These are phyloP conservation scores for Cutaneotrichosporon dermatis DNA, from an alignment of 1,284 basidiomycete genomes.

Conservation along the genomic window DNA sequence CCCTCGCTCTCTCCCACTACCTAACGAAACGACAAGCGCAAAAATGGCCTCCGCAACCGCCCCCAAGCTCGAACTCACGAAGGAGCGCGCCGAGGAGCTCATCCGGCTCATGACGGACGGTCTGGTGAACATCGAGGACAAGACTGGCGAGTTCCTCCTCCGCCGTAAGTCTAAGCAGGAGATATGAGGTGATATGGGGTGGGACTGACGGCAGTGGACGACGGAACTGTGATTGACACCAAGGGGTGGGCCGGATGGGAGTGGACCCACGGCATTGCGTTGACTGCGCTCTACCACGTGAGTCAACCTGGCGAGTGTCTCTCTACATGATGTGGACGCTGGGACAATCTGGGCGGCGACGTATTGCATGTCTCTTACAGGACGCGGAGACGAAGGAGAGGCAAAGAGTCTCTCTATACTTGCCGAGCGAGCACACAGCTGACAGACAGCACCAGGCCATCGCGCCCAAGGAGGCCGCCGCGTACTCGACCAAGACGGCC, in stretches of 20 bases:
- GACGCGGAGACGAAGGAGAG: too few relatives aligned
- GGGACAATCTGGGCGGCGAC: too few relatives aligned
- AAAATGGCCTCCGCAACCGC: background rate
- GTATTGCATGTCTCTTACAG: too few relatives aligned
- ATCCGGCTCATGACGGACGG: slow-evolving; percentile 57
- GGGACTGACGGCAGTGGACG: slow-evolving; percentile 45
- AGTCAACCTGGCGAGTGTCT: background rate
- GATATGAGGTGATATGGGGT: background rate
- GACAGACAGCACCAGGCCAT: slow-evolving; percentile 33
- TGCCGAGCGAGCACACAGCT: too few relatives aligned
- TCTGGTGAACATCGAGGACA: slow-evolving; percentile 60
- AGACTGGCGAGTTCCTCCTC: slow-evolving; percentile 58
- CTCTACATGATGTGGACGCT: too few relatives aligned
- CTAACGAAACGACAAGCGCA: background rate
- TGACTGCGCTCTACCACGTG: slow-evolving; percentile 26
- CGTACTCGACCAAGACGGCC: slow-evolving; percentile 53
- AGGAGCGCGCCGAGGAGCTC: slow-evolving; percentile 34
- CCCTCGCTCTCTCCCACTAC: too few relatives aligned
- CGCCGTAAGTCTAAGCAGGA: slow-evolving; percentile 32
- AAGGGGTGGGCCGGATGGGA: slow-evolving; percentile 65
- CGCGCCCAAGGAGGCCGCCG: slow-evolving; percentile 49
- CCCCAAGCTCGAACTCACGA: slow-evolving; percentile 16
- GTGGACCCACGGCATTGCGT: slow-evolving; percentile 58
- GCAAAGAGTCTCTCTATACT: too few relatives aligned
- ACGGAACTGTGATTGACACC: slow-evolving; percentile 61